Evolutionary conservation across 2,329 filamentous ascomycete species (phyloP), one percentile per base, ranked within the genome.

Genomic region (Cadophora malorum): DNA sequence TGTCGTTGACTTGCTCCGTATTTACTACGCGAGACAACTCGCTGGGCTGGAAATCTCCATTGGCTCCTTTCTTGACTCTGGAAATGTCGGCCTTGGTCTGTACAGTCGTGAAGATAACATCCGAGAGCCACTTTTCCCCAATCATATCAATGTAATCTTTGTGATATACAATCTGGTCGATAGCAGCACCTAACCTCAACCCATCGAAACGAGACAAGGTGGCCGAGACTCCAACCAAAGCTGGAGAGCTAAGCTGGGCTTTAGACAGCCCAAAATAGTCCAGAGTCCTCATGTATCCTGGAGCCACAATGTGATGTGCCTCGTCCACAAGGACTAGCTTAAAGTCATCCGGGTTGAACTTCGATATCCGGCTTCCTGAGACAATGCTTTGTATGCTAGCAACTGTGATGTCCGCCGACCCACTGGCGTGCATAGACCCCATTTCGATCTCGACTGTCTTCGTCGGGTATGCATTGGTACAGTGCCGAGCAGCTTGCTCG

Each of bases 81-180:
- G 90, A 91, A 41, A 99, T 82, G 78, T 98, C 91, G 35, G 91
- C 93, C 19, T 90, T 89, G 0, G 94, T 93, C 71, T 91, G 85
- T 25, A 98, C 94, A 0, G 96, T 98, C 0, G 96, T 98, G 80
- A 99, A 98, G 4, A 95, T 82, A n/a, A 97, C 92, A 77, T 96
- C 88, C 0, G 94, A 90, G 14, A 99, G 85, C 94, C 94, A 98
- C 52, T 96, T 94, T 67, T 96, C 93, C 41, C 90, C 89, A 69
- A 97, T 92, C 90, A 92, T 91, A 71, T 92, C 90, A 35, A 91
- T 83, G 70, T 91, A 93, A 75, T 92, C 89, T 72, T 94, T 96
- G 79, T 98, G 95, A 75, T 97, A 98, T 59, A 97, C 95, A 69
- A 98, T 97, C 76, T 97, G 91, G 74, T 98, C 95, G 74, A 98